Base-by-base conservation (phyloP, 2,329 filamentous ascomycete genomes). In the Xylariaceae sp. region DNA sequence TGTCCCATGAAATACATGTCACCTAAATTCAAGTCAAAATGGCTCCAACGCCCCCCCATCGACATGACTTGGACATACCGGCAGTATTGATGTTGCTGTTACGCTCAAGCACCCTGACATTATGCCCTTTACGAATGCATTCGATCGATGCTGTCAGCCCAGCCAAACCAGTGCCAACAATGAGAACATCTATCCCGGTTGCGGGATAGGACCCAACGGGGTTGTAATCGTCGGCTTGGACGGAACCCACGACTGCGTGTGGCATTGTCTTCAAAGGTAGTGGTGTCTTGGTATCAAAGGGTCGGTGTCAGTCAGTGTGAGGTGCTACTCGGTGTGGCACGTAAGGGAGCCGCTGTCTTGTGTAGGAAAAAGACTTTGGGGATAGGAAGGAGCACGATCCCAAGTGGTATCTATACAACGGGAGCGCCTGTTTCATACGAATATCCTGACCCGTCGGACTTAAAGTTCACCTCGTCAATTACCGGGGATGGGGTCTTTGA, bases 1-100 rank as follows among this genome's bases (percentile, higher is more conserved):
- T 78, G 64, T 9, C 74, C 73, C 70, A 79, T 78, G 55, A 78
- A 78, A 60, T 76, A 78, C 72, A 78, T 78, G 57, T 79, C 76
- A 39, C 75, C 75, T 73, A 39, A 15, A 31, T 13, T 16, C 2
- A 49, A 30, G 37, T 32, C 30, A 32, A 13, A 7, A 4, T n/a
- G 7, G 8, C 7, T 17, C 13, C 30, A n/a, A 7, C 16, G 13
- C 26, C 9, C 9, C 26, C n/a, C n/a, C n/a, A 17, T 6, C 6
- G 30, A 13, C 6, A 4, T n/a, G 16, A 6, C 15, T 32, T 32
- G 13, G 8, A 54, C 64, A 50, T 54, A 74, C 73, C 73, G 41
- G 69, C 66, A 11, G 72, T 74, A 57, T 74, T 76, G 57, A 75
- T 74, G 34, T 64, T 61, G 12, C 62, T 54, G 43, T 72, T 71